Conservation (phyloP, 106 monocot species). For the Acorus gramineus region DNA sequence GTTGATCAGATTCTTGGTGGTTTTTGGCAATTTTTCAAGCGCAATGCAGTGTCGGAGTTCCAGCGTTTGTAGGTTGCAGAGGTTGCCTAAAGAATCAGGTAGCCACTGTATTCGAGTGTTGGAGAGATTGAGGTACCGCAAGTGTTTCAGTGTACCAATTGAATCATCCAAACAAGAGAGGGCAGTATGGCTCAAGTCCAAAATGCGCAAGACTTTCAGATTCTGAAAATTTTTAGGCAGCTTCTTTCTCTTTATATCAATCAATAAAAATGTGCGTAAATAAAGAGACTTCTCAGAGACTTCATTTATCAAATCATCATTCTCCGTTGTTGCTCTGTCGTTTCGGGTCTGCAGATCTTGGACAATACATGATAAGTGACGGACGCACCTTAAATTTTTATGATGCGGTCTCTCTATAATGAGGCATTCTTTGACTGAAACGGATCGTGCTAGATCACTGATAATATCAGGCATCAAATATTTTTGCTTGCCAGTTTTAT, state of each 20-base stretch:
- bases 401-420: not conserved
- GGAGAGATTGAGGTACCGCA: constrained; percentile 15
- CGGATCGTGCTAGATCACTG: constrained; percentile 12
- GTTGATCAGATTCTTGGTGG: constrained; percentile 3
- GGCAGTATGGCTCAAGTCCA: constrained; percentile 15
- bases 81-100: constrained; percentile 1
- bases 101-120: constrained; percentile 13
- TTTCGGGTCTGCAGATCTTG: too few relatives aligned
- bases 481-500: not conserved
- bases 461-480: constrained; percentile 23
- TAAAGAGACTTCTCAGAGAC: not conserved
- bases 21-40: constrained; percentile 13
- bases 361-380: not conserved
- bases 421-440: constrained; percentile 11
- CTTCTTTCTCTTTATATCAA: not conserved
- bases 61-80: constrained; percentile 22
- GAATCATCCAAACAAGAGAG: constrained; percentile 13
- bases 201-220: constrained; percentile 2
- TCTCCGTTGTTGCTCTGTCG: too few relatives aligned
- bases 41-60: constrained; percentile 10
- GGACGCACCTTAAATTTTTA: not conserved
- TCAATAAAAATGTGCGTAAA: not conserved
- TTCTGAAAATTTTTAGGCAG: constrained; percentile 6
- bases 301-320: not conserved
- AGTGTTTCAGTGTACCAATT: constrained; percentile 8